These are phyloP conservation scores for Chara braunii DNA, from an alignment of 139 green algal genomes.

Conservation along the genomic window DNA sequence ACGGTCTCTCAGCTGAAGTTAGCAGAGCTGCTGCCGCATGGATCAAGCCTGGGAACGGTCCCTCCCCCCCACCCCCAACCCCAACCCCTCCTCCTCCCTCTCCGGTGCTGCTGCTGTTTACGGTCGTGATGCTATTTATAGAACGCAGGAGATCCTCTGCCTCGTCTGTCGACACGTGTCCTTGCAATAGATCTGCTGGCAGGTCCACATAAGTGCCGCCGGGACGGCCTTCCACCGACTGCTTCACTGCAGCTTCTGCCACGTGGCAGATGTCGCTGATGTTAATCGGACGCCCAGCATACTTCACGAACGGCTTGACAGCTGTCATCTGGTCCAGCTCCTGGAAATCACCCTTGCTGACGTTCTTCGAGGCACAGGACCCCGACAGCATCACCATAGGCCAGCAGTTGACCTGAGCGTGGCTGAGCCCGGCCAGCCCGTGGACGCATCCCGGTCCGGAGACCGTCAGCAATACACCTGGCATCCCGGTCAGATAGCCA, in stretches of 20 bases:
- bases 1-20: slow-evolving; percentile 40
- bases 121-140: neutral
- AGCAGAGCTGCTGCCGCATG: slow-evolving; percentile 10
- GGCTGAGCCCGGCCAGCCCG: slow-evolving; percentile 59
- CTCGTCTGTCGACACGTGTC: slow-evolving; percentile 2
- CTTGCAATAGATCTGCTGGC: slow-evolving; percentile 44
- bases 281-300: slow-evolving; percentile 11
- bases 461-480: slow-evolving; percentile 70
- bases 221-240: slow-evolving; percentile 48
- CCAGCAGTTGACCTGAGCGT: slow-evolving; percentile 68
- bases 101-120: neutral
- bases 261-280: slow-evolving; percentile 36
- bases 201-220: slow-evolving; percentile 67
- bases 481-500: slow-evolving; percentile 64
- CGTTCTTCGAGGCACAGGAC: slow-evolving; percentile 51
- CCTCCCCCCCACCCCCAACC: too few species aligned
- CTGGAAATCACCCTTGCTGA: slow-evolving; percentile 75
- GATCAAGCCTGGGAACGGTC: too few species aligned
- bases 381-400: slow-evolving; percentile 68
- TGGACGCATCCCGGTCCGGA: slow-evolving; percentile 68
- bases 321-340: slow-evolving; percentile 68
- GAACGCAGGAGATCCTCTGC: neutral
- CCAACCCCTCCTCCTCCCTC: too few species aligned
- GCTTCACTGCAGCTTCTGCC: slow-evolving; percentile 44
- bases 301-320: slow-evolving; percentile 54